Conservation (phyloP, 495 filamentous ascomycete species). For the Penicillium coprophilum region DNA sequence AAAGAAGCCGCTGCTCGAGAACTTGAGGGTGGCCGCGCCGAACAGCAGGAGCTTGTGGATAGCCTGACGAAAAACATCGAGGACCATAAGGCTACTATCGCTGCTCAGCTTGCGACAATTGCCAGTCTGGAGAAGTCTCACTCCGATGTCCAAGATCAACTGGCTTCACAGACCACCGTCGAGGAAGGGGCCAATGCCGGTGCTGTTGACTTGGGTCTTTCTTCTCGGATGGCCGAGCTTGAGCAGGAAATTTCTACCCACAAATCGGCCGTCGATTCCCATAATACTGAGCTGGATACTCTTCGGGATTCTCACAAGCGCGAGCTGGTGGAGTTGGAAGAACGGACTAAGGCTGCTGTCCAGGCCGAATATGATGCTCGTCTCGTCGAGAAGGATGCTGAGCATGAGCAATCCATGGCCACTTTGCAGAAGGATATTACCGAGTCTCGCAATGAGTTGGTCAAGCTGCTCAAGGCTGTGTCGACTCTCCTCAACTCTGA, state of each 20-base stretch:
- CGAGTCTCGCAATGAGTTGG: constrained; percentile 68
- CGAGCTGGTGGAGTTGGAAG: constrained; percentile 51
- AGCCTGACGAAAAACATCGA: constrained; percentile 73
- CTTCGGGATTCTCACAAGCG: constrained; percentile 54
- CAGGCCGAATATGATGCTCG: constrained; percentile 49
- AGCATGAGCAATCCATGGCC: constrained; percentile 61
- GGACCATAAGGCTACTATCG: constrained; percentile 71
- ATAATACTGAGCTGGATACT: constrained; percentile 53
- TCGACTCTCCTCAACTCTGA: constrained; percentile 52
- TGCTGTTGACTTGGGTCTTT: constrained; percentile 48
- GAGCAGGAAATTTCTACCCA: constrained; percentile 57
- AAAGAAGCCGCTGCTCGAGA: constrained; percentile 46
- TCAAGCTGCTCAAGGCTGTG: constrained; percentile 55
- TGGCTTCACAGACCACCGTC: constrained; percentile 43
- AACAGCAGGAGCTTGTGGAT: constrained; percentile 65
- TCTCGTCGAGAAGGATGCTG: constrained; percentile 46
- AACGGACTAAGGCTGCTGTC: constrained; percentile 37
- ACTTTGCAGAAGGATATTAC: constrained; percentile 66
- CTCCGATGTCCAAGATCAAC: constrained; percentile 54
- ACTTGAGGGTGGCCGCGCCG: constrained; percentile 51
- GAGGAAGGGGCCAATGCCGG: constrained; percentile 28
- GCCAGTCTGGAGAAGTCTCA: constrained; percentile 65
- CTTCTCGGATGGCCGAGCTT: constrained; percentile 54
- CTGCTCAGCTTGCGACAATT: constrained; percentile 61
- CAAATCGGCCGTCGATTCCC: constrained; percentile 52